Evolutionary conservation across 2,329 filamentous ascomycete genomes (phyloP), one percentile per base, ranked within the genome.

Genomic region (Ambrosiella cleistominuta): DNA sequence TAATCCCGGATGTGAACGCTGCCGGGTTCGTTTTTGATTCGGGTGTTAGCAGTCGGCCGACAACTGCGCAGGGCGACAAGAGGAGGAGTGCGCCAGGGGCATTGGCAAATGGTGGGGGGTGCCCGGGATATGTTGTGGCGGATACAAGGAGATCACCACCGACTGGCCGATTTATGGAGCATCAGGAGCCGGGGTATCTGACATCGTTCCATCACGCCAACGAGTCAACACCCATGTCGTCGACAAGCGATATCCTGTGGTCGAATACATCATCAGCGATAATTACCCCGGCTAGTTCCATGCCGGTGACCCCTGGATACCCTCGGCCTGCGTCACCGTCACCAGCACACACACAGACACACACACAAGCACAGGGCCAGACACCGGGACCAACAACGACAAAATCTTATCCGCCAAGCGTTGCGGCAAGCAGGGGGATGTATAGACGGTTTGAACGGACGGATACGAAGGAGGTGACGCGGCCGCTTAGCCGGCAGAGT

Each of bases 401-500:
- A 27, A 27, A 27, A 27, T 27, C 27, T 1, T 51, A 51, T 35
- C 47, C 47, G 9, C 47, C 47, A 2, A 7, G 1, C 5, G 47
- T 19, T 1, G 11, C 47, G 27, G 12, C 12, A 6, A 51, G 17
- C 13, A 7, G 47, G 17, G 47, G 15, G 2, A 51, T 51, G 47
- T 51, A 51, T n/a, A 27, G 47, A 19, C 15, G 47, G 47, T 51
- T 51, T 51, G 27, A 27, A 36, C 27, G 27, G 6, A 7, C 17
- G 27, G 27, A 7, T 51, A n/a, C 13, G 15, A 13, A 51, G n/a
- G 56, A 44, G 7, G 37, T 38, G 17, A 51, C 19, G 13, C 35
- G 56, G 37, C 56, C 56, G 15, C 36, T 38, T 13, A 52, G 47
- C 6, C 45, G 56, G 12, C 56, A 57, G 56, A 49, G 40, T 19